Base-by-base conservation (phyloP, 2,329 filamentous ascomycete species). In the Claviceps lovelessii region DNA sequence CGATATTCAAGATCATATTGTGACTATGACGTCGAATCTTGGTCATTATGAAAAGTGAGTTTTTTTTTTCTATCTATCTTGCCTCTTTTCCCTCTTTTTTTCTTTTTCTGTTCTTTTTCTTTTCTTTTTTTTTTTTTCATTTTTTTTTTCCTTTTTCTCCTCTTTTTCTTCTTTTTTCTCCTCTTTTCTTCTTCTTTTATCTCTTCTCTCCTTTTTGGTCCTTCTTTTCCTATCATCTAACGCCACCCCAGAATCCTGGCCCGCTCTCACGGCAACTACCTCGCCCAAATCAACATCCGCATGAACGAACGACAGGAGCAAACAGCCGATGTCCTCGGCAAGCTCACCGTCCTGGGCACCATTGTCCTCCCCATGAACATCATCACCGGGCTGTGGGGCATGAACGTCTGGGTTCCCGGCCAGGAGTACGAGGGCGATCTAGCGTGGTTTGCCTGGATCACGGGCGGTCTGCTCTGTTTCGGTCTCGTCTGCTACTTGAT, bases 351-450 rank as follows among this genome's bases (percentile, higher is more conserved):
- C 1, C 77, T 98, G 1, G 93, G 93, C 60, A 98, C 93, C 6
- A 97, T 98, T 61, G 91, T 98, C 3, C 75, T 98, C 55, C 93
- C 93, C 11, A 95, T 98, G 90, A 98, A 98, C 68, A 95, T 98
- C 66, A 91, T 98, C 64, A 97, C 93, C 2, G 93, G 93, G 61
- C 83, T 97, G 63, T 98, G 91, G 90, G 93, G 91, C 52, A 97
- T 97, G 91, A 98, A 98, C 75, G 87, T 91, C 41, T 89, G 88
- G 76, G 93, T 98, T 0, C 93, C 93, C 0, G 93, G 93, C 1
- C 91, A 97, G 68, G 85, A 91, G 49, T 74, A 83, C 56, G 89
- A 94, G 60, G 78, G 76, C 17, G 86, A 86, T 62, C 71, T 91
- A 52, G 74, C 73, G 29, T 93, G 87, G 87, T 93, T 90, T 67